Conservation (phyloP, 108 stramenopile genomes). For the Craspedostauros australis region DNA sequence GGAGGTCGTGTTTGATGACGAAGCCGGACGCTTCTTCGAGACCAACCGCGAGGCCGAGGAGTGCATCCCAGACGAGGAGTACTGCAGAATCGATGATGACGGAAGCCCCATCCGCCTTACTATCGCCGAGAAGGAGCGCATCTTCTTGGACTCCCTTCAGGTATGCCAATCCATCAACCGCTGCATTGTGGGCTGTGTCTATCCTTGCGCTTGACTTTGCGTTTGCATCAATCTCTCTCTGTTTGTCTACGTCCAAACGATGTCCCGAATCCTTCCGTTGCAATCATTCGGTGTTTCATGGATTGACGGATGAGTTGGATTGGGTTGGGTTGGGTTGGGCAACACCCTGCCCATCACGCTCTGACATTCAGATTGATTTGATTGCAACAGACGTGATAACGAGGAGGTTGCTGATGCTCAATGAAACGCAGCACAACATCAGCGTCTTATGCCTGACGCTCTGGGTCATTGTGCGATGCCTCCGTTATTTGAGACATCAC, state of each 20-base stretch:
- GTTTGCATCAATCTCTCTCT: background rate
- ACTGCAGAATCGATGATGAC: conserved; percentile 67
- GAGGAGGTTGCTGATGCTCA: no score
- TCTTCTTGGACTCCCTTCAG: conserved; percentile 94
- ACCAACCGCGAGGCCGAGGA: conserved; percentile 45
- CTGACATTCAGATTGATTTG: no score
- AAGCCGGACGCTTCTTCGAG: conserved; percentile 71
- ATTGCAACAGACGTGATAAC: no score
- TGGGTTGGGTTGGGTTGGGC: no score
- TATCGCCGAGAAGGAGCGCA: conserved; percentile 87
- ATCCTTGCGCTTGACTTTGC: background rate
- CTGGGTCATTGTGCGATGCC: no score
- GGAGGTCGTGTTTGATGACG: conserved; percentile 69
- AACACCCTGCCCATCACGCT: no score
- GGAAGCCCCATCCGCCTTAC: conserved; percentile 69
- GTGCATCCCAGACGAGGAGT: conserved; percentile 80
- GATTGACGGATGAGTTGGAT: no score
- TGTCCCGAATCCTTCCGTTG: background rate
- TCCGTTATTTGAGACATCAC: no score
- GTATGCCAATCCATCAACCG: conserved; percentile 14
- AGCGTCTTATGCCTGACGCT: no score
- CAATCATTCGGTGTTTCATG: no score
- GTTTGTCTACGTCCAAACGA: background rate
- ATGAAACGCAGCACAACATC: no score
- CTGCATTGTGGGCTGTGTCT: background rate